Evolutionary conservation across 1,139 yeast genomes (phyloP), one percentile per base, ranked within the genome.

Genomic region (Diutina siamensis): DNA sequence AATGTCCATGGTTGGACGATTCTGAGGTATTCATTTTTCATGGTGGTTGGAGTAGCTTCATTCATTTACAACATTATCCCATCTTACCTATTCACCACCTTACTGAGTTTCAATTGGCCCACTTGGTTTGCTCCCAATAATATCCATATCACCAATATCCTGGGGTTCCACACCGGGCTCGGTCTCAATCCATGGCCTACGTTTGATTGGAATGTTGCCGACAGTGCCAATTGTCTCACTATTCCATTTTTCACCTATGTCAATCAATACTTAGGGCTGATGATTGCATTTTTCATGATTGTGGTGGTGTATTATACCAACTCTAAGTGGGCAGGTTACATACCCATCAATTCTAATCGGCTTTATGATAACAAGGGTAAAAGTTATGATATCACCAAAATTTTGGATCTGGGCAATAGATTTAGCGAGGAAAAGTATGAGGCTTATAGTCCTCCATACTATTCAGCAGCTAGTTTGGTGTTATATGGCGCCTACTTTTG

Each of bases 21-120:
- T 4, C 64, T 73, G 0, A 55, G 71, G 28, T 70, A 65, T 50
- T 53, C 64, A 15, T 71, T 71, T 50, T 71, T 71, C 50, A 63
- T 61, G 45, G 48, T 65, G 31, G 68, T 59, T 1, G 64, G 64
- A 46, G 47, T 51, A 8, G 51, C 52, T 15, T 67, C 72, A 47
- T 70, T 69, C 50, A 40, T 62, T 17, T 71, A 70, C 51, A 67
- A 68, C 50, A 67, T 72, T 73, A 52, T 71, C 28, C 76, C 76
- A 1, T 55, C 67, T 0, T 66, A 63, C 49, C 64, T 69, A 35
- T 67, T 70, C 54, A 67, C 64, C 12, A 65, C 72, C 1, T 57
- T 69, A 20, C 67, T 73, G 1, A 64, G 61, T 3, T 68, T 70
- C 51, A 71, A 70, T 50, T 71, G 76, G 76, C 72, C 74, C 2